Evolutionary conservation across 176 grass and related monocot species (phyloP).

Genomic region (Cymbopogon citratus): DNA sequence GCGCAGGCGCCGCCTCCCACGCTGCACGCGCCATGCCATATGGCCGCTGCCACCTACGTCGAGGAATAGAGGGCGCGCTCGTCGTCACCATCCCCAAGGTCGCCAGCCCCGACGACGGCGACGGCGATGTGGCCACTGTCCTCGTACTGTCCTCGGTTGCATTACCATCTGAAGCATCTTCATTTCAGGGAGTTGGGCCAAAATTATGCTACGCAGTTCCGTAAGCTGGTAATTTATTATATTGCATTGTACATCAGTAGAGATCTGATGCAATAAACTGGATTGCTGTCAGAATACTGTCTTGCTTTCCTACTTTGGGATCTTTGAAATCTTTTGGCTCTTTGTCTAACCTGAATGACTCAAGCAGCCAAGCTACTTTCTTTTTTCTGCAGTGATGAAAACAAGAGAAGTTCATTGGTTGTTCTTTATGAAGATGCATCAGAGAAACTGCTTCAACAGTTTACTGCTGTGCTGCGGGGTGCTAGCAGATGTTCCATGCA

Average conservation of each 20-base stretch:
- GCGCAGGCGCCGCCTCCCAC: conserved; percentile 77
- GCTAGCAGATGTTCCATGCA: conserved; percentile 68
- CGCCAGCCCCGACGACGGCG: conserved; percentile 5
- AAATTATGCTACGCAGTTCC: conserved; percentile 48
- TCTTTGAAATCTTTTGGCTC: conserved; percentile 5
- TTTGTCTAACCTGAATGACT: conserved; percentile 1
- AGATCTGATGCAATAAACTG: conserved; percentile 4
- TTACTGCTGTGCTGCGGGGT: conserved; percentile 64
- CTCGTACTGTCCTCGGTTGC: conserved; percentile 4
- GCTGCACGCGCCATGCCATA: conserved; percentile 58
- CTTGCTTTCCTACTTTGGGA: conserved; percentile 2
- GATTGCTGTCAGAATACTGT: background rate
- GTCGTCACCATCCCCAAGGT: conserved; percentile 78
- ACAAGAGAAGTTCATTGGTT: conserved; percentile 55
- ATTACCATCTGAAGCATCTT: background rate
- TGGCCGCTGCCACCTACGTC: conserved; percentile 74
- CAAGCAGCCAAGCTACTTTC: background rate
- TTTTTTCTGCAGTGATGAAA: conserved; percentile 43
- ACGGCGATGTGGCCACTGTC: background rate
- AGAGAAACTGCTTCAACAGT: conserved; percentile 78
- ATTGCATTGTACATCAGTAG: background rate
- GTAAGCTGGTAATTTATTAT: conserved; percentile 58
- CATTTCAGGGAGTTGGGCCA: conserved; percentile 51
- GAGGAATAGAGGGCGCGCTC: conserved; percentile 52
- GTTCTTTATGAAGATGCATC: conserved; percentile 92